Evolutionary conservation across 2,329 filamentous ascomycete genomes (phyloP), one percentile per base, ranked within the genome.

Genomic region (Sporothrix brunneoviolacea): DNA sequence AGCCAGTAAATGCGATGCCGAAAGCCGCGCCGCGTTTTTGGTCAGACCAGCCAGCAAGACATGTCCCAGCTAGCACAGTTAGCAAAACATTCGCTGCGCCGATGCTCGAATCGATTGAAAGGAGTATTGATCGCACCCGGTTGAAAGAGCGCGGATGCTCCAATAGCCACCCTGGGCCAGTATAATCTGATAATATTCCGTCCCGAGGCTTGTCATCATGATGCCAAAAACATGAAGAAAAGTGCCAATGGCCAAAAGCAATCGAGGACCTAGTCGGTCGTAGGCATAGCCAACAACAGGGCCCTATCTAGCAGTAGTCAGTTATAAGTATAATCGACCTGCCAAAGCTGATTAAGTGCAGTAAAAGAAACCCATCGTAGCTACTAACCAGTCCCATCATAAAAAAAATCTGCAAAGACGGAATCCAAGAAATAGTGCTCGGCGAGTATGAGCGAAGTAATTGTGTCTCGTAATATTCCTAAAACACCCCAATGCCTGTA

Each of bases 231-330:
- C 73, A 50, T 82, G 76, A 30, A 81, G 60, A 47, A 82, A 63
- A 0, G 70, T 73, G 15, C 80, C 80, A 12, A 61, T 60, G 1
- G 79, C 30, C 2, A 83, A 61, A 0, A 86, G 65, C 41, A 67
- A 73, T 24, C 75, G 72, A 0, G 83, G 80, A 0, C 84, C 84
- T 51, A 80, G 77, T 50, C 70, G 76, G 58, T 88, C 84, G 57
- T 76, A 85, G 0, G 83, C 51, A 28, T 70, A 74, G 2, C 54
- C 54, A 35, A 46, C 50, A 4, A 41, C 32, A 4, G 45, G 50
- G 27, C 37, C 81, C 55, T n/a, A n/a, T n/a, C n/a, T n/a, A n/a
- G n/a, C n/a, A n/a, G n/a, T n/a, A n/a, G n/a, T n/a, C n/a, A n/a
- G n/a, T n/a, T n/a, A n/a, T n/a, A n/a, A n/a, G n/a, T n/a, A n/a